Evolutionary conservation across 1,284 basidiomycete species (phyloP).

Genomic region (Paramarasmius palmivorus): DNA sequence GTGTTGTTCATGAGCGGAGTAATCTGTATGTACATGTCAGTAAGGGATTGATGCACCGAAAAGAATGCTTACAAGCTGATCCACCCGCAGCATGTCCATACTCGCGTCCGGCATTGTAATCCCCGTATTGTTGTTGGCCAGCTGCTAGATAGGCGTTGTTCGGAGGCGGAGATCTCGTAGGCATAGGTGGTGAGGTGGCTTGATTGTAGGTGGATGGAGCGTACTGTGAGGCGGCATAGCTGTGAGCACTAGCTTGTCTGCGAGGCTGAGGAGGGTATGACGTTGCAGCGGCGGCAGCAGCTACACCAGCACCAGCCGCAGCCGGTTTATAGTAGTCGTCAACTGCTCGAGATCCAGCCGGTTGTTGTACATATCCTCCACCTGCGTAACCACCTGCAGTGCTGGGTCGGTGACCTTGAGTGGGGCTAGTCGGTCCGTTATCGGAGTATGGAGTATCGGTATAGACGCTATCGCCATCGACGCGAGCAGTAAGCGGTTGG

Average conservation of each 20-base stretch:
- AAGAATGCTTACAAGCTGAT: constrained; percentile 50
- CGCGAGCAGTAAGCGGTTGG: constrained; percentile 60
- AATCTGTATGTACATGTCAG: constrained; percentile 38
- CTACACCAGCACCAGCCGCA: constrained; percentile 26
- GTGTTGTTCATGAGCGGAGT: constrained; percentile 54
- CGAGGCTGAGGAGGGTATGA: constrained; percentile 45
- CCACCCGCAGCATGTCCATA: constrained; percentile 58
- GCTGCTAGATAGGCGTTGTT: constrained; percentile 22
- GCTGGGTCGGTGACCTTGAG: constrained; percentile 17
- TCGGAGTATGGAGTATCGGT: constrained; percentile 45
- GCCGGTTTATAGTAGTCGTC: constrained; percentile 68
- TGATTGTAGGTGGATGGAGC: constrained; percentile 39
- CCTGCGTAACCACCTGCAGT: constrained; percentile 34
- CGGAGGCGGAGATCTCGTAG: constrained; percentile 21
- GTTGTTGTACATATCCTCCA: constrained; percentile 66
- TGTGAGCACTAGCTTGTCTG: constrained; percentile 43
- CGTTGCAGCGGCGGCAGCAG: constrained; percentile 21
- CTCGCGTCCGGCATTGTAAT: constrained; percentile 37
- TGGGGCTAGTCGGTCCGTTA: constrained; percentile 22
- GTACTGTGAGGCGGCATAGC: constrained; percentile 42
- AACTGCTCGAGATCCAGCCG: constrained; percentile 64
- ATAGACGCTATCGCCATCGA: constrained; percentile 58
- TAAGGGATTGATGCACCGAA: neutral
- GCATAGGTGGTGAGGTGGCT: constrained; percentile 18
- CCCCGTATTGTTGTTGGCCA: constrained; percentile 25